A percentile compares a stretch with the other conserved stretches of the same genome.
phyloP scores from a whole-genome alignment of 495 filamentous ascomycete genomes.

The Astrocystis sublimbata region DNA sequence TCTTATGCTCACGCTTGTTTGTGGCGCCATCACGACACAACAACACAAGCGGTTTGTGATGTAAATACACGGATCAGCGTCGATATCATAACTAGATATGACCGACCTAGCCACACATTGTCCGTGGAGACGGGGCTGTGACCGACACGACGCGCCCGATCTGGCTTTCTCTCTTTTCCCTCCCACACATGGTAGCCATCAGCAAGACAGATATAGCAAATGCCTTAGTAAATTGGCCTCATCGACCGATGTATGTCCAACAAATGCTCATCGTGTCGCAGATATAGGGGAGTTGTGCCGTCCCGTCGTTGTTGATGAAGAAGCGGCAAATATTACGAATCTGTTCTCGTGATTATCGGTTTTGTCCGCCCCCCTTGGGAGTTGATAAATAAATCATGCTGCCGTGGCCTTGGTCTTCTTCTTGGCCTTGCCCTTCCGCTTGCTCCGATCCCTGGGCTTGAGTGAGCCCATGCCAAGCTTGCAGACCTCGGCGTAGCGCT shows the following conservation, averaged over 20 bases:
- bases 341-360: too few species aligned
- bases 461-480: constrained; percentile 79
- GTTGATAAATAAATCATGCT: too few species aligned
- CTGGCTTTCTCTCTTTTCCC: not conserved
- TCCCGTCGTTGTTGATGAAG: too few species aligned
- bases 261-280: not conserved
- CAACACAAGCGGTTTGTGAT: not conserved
- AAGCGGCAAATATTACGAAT: too few species aligned
- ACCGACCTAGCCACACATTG: not conserved
- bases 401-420: constrained; percentile 62
- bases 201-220: not conserved
- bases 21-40: not conserved
- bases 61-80: not conserved
- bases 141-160: not conserved
- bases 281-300: not conserved
- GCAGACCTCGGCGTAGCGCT: constrained; percentile 86
- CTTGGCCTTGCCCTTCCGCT: constrained; percentile 76
- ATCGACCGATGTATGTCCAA: not conserved
- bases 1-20: not conserved
- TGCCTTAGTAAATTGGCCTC: not conserved
- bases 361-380: too few species aligned
- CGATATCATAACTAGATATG: not conserved
- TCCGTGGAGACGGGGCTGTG: not conserved
- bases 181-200: not conserved
- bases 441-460: constrained; percentile 90